Percentiles rank a stretch among this genome's conserved stretches.
phyloP scores from a whole-genome alignment of 305 asterid genomes.

The Solanum hybrid region DNA sequence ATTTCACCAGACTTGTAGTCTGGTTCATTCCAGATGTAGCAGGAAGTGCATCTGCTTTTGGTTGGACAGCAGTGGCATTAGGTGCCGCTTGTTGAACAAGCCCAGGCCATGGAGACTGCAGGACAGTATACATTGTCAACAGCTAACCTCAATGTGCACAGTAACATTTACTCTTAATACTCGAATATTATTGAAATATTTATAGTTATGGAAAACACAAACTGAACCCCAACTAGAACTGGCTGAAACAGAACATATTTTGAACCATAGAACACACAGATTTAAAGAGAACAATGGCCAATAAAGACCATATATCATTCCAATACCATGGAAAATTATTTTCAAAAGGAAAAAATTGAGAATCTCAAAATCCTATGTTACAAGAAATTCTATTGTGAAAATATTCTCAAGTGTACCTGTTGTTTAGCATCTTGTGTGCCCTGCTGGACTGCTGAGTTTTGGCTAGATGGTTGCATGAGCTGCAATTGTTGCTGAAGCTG shows the following conservation, averaged over 20 bases:
- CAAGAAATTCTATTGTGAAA: background rate
- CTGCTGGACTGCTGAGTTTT: conserved; percentile 45
- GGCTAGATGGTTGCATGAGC: conserved; percentile 72
- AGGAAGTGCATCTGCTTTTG: conserved; percentile 35
- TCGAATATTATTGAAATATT: background rate
- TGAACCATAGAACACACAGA: background rate
- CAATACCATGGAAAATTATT: background rate
- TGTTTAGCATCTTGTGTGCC: conserved; percentile 41
- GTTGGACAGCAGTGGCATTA: conserved; percentile 27
- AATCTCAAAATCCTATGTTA: background rate
- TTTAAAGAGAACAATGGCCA: background rate
- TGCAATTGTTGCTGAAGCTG: conserved; percentile 93
- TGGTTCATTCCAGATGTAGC: conserved; percentile 24
- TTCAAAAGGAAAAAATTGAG: background rate
- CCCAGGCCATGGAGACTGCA: conserved; percentile 65
- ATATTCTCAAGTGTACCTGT: conserved; percentile 40
- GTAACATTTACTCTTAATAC: background rate
- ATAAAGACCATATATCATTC: background rate
- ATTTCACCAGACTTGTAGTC: conserved; percentile 23
- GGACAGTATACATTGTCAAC: conserved; percentile 6
- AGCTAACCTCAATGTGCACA: background rate
- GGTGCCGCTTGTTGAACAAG: conserved; percentile 32
- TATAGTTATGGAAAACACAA: background rate
- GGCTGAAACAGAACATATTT: background rate
- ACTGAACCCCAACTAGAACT: background rate